Conservation (phyloP, 1,284 basidiomycete genomes). For the Leccinum subrobustum region DNA sequence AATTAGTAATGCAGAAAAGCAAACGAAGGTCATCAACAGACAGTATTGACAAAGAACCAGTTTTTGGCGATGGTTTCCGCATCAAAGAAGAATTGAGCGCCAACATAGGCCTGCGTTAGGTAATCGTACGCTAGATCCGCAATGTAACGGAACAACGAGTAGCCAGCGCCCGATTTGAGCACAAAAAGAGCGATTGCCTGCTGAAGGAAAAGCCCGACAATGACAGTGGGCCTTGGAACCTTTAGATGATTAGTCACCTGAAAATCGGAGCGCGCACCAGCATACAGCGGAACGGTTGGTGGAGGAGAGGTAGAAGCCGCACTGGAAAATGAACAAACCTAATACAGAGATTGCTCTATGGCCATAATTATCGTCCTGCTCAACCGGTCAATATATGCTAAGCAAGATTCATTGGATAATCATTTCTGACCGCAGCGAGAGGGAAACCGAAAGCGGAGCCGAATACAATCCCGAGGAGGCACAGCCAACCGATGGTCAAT, state of each 20-base stretch:
- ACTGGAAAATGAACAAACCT: slow-evolving; percentile 77
- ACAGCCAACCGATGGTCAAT: slow-evolving; percentile 68
- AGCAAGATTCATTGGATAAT: not conserved
- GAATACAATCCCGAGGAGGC: slow-evolving; percentile 71
- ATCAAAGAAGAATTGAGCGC: slow-evolving; percentile 80
- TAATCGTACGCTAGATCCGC: slow-evolving; percentile 75
- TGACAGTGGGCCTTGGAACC: slow-evolving; percentile 66
- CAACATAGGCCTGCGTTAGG: slow-evolving; percentile 59
- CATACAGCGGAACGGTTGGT: slow-evolving; percentile 59
- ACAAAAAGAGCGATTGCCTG: slow-evolving; percentile 86
- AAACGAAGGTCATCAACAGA: slow-evolving; percentile 32
- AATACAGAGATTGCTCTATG: slow-evolving; percentile 82
- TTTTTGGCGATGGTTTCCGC: slow-evolving; percentile 56
- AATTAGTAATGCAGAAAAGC: slow-evolving; percentile 8
- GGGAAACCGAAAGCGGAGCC: slow-evolving; percentile 82
- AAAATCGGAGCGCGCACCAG: slow-evolving; percentile 45
- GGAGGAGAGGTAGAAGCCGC: slow-evolving; percentile 66
- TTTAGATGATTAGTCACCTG: slow-evolving; percentile 4
- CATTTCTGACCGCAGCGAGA: slow-evolving; percentile 49
- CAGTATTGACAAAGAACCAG: slow-evolving; percentile 82
- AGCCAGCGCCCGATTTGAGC: slow-evolving; percentile 78
- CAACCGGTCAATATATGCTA: slow-evolving; percentile 6
- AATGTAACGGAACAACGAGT: slow-evolving; percentile 79
- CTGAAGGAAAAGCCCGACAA: slow-evolving; percentile 82
- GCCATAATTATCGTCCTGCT: slow-evolving; percentile 63